Evolutionary conservation across 768 basidiomycete species (phyloP).

Genomic region (Podaxis sp.): DNA sequence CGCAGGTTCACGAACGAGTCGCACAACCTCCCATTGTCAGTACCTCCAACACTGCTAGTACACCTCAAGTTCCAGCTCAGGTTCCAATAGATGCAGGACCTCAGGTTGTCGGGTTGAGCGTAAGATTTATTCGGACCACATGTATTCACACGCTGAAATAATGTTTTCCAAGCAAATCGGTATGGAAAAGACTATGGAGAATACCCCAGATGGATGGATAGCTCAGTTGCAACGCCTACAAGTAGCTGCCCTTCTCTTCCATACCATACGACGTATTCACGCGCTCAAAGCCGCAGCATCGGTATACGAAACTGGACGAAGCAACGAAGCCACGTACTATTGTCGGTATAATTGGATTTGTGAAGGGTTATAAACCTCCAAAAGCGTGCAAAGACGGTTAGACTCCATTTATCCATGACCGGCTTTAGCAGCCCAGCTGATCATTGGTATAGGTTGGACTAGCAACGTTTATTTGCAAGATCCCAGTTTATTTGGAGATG

Average conservation of each 20-base stretch:
- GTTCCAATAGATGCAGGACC: neutral
- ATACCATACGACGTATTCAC: neutral
- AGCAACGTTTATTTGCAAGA: constrained; percentile 4
- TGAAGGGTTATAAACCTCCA: neutral
- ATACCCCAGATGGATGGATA: constrained; percentile 7
- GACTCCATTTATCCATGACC: neutral
- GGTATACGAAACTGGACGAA: neutral
- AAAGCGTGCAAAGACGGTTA: neutral
- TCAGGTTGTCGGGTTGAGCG: neutral
- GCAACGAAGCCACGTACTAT: neutral
- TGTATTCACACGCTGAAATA: neutral
- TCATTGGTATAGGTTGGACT: neutral
- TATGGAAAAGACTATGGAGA: neutral
- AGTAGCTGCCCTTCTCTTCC: neutral
- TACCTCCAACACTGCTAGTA: neutral
- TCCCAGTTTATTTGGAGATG: neutral
- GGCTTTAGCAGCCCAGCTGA: neutral
- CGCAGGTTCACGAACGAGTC: neutral
- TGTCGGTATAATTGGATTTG: constrained; percentile 3
- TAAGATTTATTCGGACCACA: neutral
- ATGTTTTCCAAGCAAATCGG: neutral
- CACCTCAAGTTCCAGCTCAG: neutral
- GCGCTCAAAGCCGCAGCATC: neutral
- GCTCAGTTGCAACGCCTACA: neutral
- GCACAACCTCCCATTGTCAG: neutral